Evolutionary conservation across 805 yeast genomes (phyloP), one percentile per base, ranked within the genome.

Genomic region (Scheffersomyces coipomensis): DNA sequence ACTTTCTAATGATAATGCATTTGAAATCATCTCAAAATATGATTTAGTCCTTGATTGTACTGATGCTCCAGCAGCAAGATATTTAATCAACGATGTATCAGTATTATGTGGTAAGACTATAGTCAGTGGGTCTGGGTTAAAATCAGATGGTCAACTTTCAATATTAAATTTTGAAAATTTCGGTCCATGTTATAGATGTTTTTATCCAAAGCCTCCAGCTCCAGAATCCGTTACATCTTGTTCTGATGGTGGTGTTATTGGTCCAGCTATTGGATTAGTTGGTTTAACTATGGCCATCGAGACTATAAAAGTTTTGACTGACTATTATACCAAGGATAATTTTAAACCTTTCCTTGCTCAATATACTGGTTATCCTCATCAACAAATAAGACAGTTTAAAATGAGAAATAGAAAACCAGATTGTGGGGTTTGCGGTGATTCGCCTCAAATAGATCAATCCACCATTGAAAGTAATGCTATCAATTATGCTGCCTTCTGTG

Each of bases 101-200:
- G 95, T 88, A 0, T 48, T 83, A 1, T 56, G 76, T 1, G 77
- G 79, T 0, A 79, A 79, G 42, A 82, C 97, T 0, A 74, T 93
- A 0, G 83, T 93, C 1, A 87, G 97, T 13, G 99, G 96, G 0
- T 86, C 97, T 0, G 98, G 98, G 0, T 70, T 93, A 37, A 83
- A 83, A 49, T 75, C 95, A 0, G 98, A 93, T 47, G 99, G 99
- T 4, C 99, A 93, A 56, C 58, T 95, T 26, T 69, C 88, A 0
- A 75, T 93, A 0, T 68, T 89, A 42, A 88, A 90, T 60, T 88
- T 73, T 56, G 33, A 53, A 9, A 66, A 69, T 16, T 38, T 44
- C 2, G 96, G 96, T 0, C 99, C 99, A 0, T 93, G 99, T 58
- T 93, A 93, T 56, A 68, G 99, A 44, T 93, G 99, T 56, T 81